Base-by-base conservation (phyloP, 2,329 filamentous ascomycete genomes). In the Diaporthe ilicicola region DNA sequence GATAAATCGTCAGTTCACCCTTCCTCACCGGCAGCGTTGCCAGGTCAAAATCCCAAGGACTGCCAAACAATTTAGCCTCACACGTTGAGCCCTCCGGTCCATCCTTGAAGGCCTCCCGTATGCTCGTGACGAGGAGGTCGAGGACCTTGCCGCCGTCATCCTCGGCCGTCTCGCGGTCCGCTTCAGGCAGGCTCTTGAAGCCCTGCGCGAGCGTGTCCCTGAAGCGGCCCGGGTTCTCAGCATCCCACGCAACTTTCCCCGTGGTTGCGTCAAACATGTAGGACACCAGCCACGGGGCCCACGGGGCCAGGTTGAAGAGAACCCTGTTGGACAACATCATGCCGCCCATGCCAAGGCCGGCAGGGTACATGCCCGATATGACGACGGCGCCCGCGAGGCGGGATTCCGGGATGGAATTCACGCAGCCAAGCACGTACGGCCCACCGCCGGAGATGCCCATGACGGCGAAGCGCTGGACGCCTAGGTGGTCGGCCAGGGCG, bases 391-490 rank as follows among this genome's bases (percentile, higher is more conserved):
- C 76, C 27, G 72, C 67, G 22, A 72, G 73, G 8, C 74, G 75
- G 12, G 56, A 44, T 1, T 53, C 64, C 1, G 76, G 74, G n/a
- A 77, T 46, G 13, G 22, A 22, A 27, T 74, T 70, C 65, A 67
- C 46, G 69, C 76, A 77, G 0, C 77, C 76, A 1, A 77, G 70
- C 24, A 72, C 76, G 54, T 77, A 78, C 4, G 77, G 77, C 9
- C 62, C 74, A 17, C 77, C 77, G 37, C 77, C 77, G 6, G 77
- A 78, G n/a, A 77, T 37, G n/a, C 76, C 77, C 29, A 78, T 61
- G 13, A 76, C 65, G 55, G 76, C 75, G 66, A 78, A 79, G 15
- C 74, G 73, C 12, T 56, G 39, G 13, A 75, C 27, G 1, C 64
- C 55, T 2, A 78, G 71, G 48, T 77, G 74, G 50, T 74, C 74